Evolutionary conservation across 495 filamentous ascomycete genomes (phyloP).

Genomic region (Astrothelium macrocarpum): DNA sequence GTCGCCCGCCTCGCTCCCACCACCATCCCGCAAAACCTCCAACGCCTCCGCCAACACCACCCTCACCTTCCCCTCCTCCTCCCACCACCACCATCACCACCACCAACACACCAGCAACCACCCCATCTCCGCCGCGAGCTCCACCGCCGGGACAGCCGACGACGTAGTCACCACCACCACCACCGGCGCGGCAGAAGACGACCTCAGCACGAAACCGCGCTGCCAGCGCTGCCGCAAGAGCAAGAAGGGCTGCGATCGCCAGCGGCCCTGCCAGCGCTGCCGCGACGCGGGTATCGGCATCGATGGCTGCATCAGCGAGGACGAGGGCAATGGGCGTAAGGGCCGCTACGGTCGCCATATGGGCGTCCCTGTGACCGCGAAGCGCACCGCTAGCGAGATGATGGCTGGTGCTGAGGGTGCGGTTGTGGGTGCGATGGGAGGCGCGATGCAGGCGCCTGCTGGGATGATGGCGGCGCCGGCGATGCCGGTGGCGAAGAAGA

Average conservation of each 20-base stretch:
- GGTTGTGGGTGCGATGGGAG: not conserved
- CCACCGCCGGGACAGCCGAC: conserved; percentile 52
- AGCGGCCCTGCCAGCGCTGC: conserved; percentile 88
- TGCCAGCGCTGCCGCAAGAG: conserved; percentile 98
- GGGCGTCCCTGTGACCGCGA: conserved; percentile 66
- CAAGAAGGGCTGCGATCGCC: conserved; percentile 97
- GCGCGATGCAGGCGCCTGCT: not conserved
- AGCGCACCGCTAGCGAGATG: not conserved
- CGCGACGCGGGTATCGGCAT: conserved; percentile 88
- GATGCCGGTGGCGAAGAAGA: not conserved
- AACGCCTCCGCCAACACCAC: conserved; percentile 48
- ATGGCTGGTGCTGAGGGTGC: not conserved
- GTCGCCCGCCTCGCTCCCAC: conserved; percentile 56
- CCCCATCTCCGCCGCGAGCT: not conserved
- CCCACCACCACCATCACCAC: conserved; percentile 32
- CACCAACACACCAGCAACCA: not conserved
- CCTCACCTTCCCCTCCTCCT: conserved; percentile 18
- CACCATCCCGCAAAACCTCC: conserved; percentile 67
- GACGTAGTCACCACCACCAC: conserved; percentile 33
- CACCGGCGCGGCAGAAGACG: conserved; percentile 57
- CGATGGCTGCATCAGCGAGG: conserved; percentile 90
- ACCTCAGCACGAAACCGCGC: conserved; percentile 85
- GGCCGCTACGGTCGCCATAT: conserved; percentile 94
- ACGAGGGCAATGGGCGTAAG: conserved; percentile 91
- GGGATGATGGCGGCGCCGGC: not conserved